Conservation (phyloP, 2,329 filamentous ascomycete genomes). For the Aspergillus proliferans region DNA sequence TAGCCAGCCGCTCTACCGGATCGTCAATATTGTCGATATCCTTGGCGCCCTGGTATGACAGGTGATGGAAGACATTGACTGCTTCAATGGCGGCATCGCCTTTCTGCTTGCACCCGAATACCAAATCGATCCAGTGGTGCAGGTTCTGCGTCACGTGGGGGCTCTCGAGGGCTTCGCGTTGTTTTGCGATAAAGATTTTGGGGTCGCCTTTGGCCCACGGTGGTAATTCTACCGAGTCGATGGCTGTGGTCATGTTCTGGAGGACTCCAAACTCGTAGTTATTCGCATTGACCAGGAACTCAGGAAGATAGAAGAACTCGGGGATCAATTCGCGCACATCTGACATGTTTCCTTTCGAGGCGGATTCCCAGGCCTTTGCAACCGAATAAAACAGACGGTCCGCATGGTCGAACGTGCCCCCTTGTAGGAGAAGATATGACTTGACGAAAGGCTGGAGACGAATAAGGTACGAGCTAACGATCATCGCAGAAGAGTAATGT, state of each 20-base stretch:
- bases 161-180: conserved; percentile 91
- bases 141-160: conserved; percentile 84
- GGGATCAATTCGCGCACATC: conserved; percentile 93
- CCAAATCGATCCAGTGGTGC: conserved; percentile 90
- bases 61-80: conserved; percentile 90
- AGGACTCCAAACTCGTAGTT: conserved; percentile 86
- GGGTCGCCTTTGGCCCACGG: conserved; percentile 96
- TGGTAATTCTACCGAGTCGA: conserved; percentile 83
- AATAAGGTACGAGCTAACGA: conserved; percentile 92
- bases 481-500: conserved; percentile 98
- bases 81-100: conserved; percentile 87
- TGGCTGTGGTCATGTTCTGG: conserved; percentile 70
- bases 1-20: conserved; percentile 75
- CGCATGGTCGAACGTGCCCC: conserved; percentile 92
- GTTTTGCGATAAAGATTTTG: conserved; percentile 89
- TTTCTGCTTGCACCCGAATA: conserved; percentile 90
- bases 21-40: conserved; percentile 89
- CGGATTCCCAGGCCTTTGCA: conserved; percentile 82
- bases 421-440: conserved; percentile 87
- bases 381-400: conserved; percentile 94
- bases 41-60: conserved; percentile 90
- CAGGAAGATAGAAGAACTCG: conserved; percentile 94
- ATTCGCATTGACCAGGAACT: conserved; percentile 92
- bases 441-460: conserved; percentile 93
- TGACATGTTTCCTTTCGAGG: conserved; percentile 81